Evolutionary conservation across 2,329 filamentous ascomycete genomes (phyloP).

Genomic region (Dactylonectria macrodidyma): DNA sequence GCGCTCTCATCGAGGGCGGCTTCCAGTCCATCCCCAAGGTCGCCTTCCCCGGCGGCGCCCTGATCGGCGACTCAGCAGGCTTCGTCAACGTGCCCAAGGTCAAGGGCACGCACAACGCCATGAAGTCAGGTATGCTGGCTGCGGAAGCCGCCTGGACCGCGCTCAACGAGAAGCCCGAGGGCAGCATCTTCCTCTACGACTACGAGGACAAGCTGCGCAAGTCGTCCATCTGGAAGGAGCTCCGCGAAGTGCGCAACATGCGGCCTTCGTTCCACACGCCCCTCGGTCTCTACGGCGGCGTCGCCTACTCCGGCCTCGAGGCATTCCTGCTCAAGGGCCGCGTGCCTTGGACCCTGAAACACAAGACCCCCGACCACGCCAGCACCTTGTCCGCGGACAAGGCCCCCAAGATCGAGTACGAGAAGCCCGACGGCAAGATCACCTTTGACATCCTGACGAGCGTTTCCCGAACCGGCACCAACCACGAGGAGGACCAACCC

Average conservation of each 20-base stretch:
- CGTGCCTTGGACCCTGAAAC: constrained; percentile 92
- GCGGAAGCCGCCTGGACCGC: constrained; percentile 91
- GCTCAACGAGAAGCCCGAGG: constrained; percentile 68
- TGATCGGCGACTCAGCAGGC: constrained; percentile 96
- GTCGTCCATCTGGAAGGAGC: constrained; percentile 92
- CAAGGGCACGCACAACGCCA: constrained; percentile 97
- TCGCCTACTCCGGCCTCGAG: constrained; percentile 94
- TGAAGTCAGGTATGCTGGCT: constrained; percentile 97
- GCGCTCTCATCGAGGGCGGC: constrained; percentile 92
- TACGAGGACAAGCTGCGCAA: constrained; percentile 92
- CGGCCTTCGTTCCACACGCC: constrained; percentile 93
- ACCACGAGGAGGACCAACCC: constrained; percentile 98
- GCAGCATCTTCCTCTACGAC: constrained; percentile 91
- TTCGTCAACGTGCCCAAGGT: constrained; percentile 99
- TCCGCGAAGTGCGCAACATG: constrained; percentile 97
- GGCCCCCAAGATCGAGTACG: constrained; percentile 92
- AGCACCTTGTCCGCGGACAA: constrained; percentile 85
- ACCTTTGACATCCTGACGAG: constrained; percentile 97
- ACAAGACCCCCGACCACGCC: constrained; percentile 82
- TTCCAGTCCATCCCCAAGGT: constrained; percentile 99
- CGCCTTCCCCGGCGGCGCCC: constrained; percentile 93
- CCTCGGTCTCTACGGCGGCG: constrained; percentile 89
- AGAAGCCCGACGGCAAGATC: constrained; percentile 95
- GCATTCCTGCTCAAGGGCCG: constrained; percentile 89
- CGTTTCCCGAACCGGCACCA: constrained; percentile 95